phyloP scores from a whole-genome alignment of 2,329 filamentous ascomycete species.

The Aspergillus ruber region DNA sequence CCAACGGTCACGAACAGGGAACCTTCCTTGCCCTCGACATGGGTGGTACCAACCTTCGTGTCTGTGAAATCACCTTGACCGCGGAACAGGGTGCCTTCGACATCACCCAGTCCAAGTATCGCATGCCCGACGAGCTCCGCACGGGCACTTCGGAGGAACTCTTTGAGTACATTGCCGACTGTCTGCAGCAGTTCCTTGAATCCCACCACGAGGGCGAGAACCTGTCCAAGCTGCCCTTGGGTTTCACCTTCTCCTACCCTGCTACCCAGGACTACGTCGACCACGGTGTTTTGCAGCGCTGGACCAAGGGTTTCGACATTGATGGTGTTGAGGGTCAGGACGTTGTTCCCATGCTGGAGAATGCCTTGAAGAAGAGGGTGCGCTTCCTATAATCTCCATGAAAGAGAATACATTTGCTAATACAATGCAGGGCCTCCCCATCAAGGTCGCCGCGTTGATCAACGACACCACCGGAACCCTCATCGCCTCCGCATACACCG shows the following conservation, averaged over 20 bases:
- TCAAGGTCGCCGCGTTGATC: conserved; percentile 87
- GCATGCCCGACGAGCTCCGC: conserved; percentile 88
- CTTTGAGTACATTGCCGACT: conserved; percentile 93
- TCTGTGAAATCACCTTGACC: conserved; percentile 85
- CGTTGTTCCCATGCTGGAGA: conserved; percentile 81
- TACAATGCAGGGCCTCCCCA: conserved; percentile 64
- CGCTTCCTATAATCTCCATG: conserved; percentile 1
- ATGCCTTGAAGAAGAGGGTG: conserved; percentile 64
- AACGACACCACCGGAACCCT: conserved; percentile 97
- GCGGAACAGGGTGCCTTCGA: conserved; percentile 85
- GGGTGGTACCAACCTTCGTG: conserved; percentile 91
- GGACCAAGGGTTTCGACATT: conserved; percentile 98
- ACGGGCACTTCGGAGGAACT: conserved; percentile 76
- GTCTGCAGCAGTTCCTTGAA: conserved; percentile 82
- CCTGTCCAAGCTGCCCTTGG: conserved; percentile 61
- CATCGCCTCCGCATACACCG: conserved; percentile 96
- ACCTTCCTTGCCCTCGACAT: conserved; percentile 88
- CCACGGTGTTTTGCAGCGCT: conserved; percentile 84
- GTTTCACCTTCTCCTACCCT: conserved; percentile 95
- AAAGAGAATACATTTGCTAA: conserved; percentile 7
- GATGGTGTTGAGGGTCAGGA: conserved; percentile 84
- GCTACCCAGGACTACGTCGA: conserved; percentile 91
- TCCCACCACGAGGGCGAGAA: conserved; percentile 67
- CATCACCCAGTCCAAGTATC: conserved; percentile 93
- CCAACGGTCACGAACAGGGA: conserved; percentile 78